Conservation (phyloP, 805 yeast species). For the Myxozyma kluyveri region DNA sequence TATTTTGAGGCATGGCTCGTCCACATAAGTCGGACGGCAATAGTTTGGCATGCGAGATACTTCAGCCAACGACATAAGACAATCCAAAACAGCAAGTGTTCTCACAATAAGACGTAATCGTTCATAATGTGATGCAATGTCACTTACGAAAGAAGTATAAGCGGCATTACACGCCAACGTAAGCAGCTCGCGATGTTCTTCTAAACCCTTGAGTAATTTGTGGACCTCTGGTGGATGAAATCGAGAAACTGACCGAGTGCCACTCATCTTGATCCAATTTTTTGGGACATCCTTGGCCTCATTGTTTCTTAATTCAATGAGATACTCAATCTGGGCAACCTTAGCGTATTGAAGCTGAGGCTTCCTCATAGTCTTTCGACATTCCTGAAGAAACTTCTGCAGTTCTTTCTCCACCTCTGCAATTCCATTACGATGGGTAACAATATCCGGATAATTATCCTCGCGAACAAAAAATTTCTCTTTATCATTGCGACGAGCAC, state of each 20-base stretch:
- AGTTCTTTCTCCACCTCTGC: slow-evolving; percentile 48
- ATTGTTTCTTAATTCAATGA: slow-evolving; percentile 70
- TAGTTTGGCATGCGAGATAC: slow-evolving; percentile 52
- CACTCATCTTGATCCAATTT: slow-evolving; percentile 74
- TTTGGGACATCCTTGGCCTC: slow-evolving; percentile 59
- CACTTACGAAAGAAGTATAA: slow-evolving; percentile 43
- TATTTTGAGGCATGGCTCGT: slow-evolving; percentile 49
- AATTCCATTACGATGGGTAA: slow-evolving; percentile 41
- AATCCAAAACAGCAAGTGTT: slow-evolving; percentile 58
- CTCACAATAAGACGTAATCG: slow-evolving; percentile 46
- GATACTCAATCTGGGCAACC: slow-evolving; percentile 59
- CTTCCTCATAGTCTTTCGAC: slow-evolving; percentile 46
- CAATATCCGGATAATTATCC: slow-evolving; percentile 44
- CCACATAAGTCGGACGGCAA: slow-evolving; percentile 51
- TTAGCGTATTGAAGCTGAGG: slow-evolving; percentile 49
- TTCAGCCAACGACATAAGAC: slow-evolving; percentile 62
- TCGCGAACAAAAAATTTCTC: slow-evolving; percentile 33
- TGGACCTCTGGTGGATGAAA: slow-evolving; percentile 63
- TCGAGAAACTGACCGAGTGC: slow-evolving; percentile 63
- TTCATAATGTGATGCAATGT: slow-evolving; percentile 43
- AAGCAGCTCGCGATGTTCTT: slow-evolving; percentile 59
- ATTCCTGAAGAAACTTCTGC: slow-evolving; percentile 49
- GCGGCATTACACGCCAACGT: slow-evolving; percentile 48
- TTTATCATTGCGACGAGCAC: slow-evolving; percentile 33
- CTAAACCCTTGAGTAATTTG: slow-evolving; percentile 52